A percentile compares a stretch with the other conserved stretches of the same genome.
These are phyloP conservation scores for Wickerhamomyces chaumierensis DNA, from an alignment of 805 yeast genomes.

Conservation along the genomic window DNA sequence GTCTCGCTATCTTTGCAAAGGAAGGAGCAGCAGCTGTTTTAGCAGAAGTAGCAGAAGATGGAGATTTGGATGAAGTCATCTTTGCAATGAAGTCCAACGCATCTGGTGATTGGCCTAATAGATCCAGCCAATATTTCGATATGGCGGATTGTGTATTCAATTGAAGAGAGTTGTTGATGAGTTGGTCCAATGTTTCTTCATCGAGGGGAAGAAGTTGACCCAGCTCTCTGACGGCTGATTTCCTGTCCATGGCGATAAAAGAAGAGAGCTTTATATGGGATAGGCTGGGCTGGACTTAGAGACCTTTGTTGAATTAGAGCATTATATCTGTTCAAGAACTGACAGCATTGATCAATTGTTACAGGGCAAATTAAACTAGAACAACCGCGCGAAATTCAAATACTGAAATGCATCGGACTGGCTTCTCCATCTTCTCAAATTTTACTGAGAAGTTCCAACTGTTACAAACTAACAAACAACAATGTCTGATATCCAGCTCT, in stretches of 20 bases:
- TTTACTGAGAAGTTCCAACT: no score
- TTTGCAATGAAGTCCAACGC: constrained; percentile 35
- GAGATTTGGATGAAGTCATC: constrained; percentile 22
- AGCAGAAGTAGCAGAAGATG: constrained; percentile 1
- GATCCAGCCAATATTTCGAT: constrained; percentile 39
- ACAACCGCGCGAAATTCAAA: no score
- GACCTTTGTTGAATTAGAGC: no score
- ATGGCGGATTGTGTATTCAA: constrained; percentile 37
- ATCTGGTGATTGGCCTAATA: constrained; percentile 47
- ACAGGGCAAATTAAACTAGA: no score
- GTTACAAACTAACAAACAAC: no score
- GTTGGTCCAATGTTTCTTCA: constrained; percentile 39
- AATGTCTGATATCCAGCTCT: constrained; percentile 2
- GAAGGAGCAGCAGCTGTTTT: neutral
- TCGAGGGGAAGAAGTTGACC: constrained; percentile 43
- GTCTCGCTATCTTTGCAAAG: neutral
- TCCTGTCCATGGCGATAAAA: constrained; percentile 2
- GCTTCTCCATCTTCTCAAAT: no score
- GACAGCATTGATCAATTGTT: no score
- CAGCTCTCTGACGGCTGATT: constrained; percentile 9
- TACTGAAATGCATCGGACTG: no score
- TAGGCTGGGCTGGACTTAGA: no score
- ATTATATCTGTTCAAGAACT: no score
- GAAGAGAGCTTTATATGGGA: no score
- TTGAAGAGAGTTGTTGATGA: constrained; percentile 40